phyloP scores from a whole-genome alignment of 257 asterid genomes.

The Echites panduratus region DNA sequence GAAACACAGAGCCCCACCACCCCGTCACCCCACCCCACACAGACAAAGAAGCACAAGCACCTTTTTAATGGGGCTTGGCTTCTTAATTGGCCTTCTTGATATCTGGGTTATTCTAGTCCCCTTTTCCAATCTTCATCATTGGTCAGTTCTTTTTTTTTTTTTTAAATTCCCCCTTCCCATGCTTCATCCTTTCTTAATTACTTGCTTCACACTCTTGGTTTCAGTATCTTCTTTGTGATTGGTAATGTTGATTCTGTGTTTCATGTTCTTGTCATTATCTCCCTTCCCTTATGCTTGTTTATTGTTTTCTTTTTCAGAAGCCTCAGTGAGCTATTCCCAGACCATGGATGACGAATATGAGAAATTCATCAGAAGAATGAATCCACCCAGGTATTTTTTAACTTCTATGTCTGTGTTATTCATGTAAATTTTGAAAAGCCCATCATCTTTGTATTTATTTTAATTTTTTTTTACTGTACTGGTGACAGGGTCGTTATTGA shows the following conservation, averaged over 20 bases:
- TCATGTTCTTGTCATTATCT: constrained; percentile 7
- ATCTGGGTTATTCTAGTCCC: constrained; percentile 26
- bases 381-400: constrained; percentile 40
- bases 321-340: constrained; percentile 51
- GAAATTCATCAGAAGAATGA: constrained; percentile 85
- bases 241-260: constrained; percentile 35
- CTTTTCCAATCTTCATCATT: constrained; percentile 29
- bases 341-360: constrained; percentile 90
- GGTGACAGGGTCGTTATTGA: constrained; percentile 80
- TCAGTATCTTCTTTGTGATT: constrained; percentile 39
- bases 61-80: constrained; percentile 26
- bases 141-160: constrained; percentile 15
- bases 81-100: constrained; percentile 30
- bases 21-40: constrained; percentile 20
- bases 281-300: constrained; percentile 17
- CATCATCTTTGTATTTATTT: constrained; percentile 7
- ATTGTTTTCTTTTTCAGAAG: constrained; percentile 29
- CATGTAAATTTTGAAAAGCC: neutral
- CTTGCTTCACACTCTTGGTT: constrained; percentile 31
- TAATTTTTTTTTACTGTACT: neutral
- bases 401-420: neutral
- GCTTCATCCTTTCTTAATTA: constrained; percentile 19
- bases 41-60: constrained; percentile 23
- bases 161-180: neutral
- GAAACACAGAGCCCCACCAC: constrained; percentile 34